Evolutionary conservation across 306 rosid genomes (phyloP).

Genomic region (Albizia julibrissin): DNA sequence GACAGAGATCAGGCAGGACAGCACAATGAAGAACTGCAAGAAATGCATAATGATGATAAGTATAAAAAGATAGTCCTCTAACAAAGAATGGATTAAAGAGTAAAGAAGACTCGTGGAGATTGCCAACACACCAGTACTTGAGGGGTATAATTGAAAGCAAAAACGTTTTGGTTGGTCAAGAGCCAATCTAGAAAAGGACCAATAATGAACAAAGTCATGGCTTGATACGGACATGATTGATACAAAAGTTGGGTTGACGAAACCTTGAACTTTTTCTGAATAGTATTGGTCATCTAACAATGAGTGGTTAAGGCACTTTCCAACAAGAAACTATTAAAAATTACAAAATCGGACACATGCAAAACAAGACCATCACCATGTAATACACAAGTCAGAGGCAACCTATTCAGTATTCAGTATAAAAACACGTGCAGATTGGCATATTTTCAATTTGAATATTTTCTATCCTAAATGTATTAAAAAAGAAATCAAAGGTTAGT

Average conservation of each 20-base stretch:
- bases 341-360: background rate
- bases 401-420: background rate
- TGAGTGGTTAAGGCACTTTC: conserved; percentile 54
- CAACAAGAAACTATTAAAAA: background rate
- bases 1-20: conserved; percentile 89
- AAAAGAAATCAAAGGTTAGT: background rate
- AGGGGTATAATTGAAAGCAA: conserved; percentile 74
- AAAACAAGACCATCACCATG: background rate
- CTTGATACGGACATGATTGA: conserved; percentile 92
- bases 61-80: background rate
- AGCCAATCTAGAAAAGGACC: conserved; percentile 85
- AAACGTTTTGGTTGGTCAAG: conserved; percentile 78
- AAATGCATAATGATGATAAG: background rate
- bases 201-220: conserved; percentile 70
- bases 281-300: conserved; percentile 92
- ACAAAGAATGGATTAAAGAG: background rate
- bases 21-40: conserved; percentile 76
- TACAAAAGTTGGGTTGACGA: conserved; percentile 95
- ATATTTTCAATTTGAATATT: background rate
- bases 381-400: conserved; percentile 5
- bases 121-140: conserved; percentile 8
- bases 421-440: background rate
- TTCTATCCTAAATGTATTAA: background rate
- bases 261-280: conserved; percentile 91
- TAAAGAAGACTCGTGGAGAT: conserved; percentile 2